phyloP scores from a whole-genome alignment of 2,329 filamentous ascomycete genomes.

The Beauveria sp. region DNA sequence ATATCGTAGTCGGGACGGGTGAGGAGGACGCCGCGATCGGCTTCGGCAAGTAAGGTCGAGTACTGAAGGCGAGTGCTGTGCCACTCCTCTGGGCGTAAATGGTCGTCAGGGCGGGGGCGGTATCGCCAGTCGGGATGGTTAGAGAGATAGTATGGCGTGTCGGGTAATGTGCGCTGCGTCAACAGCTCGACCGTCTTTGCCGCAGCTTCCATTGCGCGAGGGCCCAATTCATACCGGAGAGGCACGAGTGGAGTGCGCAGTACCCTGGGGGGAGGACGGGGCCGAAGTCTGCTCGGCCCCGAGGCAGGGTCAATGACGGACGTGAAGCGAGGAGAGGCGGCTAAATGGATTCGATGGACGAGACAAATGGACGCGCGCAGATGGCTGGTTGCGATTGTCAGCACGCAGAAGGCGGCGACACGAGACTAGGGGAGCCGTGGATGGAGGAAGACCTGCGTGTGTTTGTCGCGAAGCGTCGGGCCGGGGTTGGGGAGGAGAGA shows the following conservation, averaged over 20 bases:
- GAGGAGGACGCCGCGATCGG: constrained; percentile 49
- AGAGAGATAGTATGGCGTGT: constrained; percentile 46
- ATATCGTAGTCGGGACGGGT: constrained; percentile 52
- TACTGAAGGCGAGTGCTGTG: constrained; percentile 46
- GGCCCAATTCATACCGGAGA: constrained; percentile 26
- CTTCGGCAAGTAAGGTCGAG: constrained; percentile 49
- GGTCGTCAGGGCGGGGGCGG: constrained; percentile 32
- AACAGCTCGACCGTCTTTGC: constrained; percentile 48
- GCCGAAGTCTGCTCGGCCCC: constrained; percentile 6
- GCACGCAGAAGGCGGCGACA: not conserved
- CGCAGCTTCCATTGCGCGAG: constrained; percentile 50
- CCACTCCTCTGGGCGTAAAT: constrained; percentile 40
- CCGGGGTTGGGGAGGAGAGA: not conserved
- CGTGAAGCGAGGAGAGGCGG: not conserved
- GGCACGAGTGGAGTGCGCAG: constrained; percentile 15
- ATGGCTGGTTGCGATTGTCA: not conserved
- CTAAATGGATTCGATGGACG: not conserved
- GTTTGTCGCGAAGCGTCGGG: constrained; percentile 7
- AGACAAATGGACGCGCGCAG: not conserved
- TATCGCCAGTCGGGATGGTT: constrained; percentile 41
- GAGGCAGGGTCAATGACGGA: not conserved
- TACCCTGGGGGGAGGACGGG: constrained; percentile 15
- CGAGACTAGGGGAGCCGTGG: not conserved
- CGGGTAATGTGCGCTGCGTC: constrained; percentile 44
- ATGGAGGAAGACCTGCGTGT: not conserved